phyloP scores from a whole-genome alignment of 768 basidiomycete species.

The Lanmaoa rubissima region DNA sequence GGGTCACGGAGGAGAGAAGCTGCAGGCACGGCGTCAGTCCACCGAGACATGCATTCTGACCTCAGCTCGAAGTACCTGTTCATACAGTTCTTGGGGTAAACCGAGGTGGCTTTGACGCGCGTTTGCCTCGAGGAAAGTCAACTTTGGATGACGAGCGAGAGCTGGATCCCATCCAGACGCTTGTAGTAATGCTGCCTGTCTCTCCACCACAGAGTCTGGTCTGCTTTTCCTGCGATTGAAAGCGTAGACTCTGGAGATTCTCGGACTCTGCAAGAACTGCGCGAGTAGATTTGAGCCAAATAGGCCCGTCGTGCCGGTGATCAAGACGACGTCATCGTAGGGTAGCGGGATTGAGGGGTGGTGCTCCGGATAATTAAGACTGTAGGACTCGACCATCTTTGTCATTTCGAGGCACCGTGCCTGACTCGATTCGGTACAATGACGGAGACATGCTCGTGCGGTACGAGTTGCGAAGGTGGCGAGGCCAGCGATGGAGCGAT shows the following conservation, averaged over 20 bases:
- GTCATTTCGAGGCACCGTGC: constrained; percentile 18
- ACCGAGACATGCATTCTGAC: not conserved
- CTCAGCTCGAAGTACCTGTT: constrained; percentile 20
- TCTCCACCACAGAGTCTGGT: constrained; percentile 17
- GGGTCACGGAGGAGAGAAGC: constrained; percentile 31
- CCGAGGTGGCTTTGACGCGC: constrained; percentile 24
- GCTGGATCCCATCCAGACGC: constrained; percentile 32
- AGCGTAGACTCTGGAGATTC: constrained; percentile 27
- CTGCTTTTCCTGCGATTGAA: constrained; percentile 25
- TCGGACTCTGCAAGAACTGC: constrained; percentile 15
- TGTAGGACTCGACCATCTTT: constrained; percentile 1
- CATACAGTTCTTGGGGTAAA: constrained; percentile 24
- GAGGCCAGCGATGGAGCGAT: constrained; percentile 34
- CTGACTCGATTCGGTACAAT: constrained; percentile 12
- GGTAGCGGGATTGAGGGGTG: not conserved
- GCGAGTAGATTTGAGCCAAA: constrained; percentile 33
- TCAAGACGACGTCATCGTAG: constrained; percentile 21
- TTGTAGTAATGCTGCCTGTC: constrained; percentile 28
- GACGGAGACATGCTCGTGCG: constrained; percentile 10
- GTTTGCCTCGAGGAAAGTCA: constrained; percentile 34
- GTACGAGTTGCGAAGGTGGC: constrained; percentile 17
- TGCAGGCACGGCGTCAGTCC: constrained; percentile 3
- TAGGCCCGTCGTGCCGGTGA: constrained; percentile 37
- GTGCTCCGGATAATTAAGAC: constrained; percentile 8
- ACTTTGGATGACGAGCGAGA: constrained; percentile 29